Evolutionary conservation across 2,329 filamentous ascomycete genomes (phyloP).

Genomic region (Taxawa tesnikishii): DNA sequence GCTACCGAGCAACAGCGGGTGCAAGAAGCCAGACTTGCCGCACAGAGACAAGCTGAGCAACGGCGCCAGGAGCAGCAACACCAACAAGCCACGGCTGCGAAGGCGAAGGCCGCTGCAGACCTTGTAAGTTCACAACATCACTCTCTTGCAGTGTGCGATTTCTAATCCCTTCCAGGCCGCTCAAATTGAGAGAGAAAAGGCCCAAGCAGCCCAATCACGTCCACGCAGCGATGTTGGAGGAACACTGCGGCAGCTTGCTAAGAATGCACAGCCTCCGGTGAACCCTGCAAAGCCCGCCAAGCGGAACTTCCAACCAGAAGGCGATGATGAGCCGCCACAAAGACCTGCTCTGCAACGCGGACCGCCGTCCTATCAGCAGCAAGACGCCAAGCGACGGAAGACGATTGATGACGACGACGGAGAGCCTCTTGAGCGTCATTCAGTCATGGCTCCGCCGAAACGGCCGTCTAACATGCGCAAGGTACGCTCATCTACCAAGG

Average conservation of each 20-base stretch:
- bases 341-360: conserved; percentile 46
- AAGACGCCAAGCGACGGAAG: conserved; percentile 67
- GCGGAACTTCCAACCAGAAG: conserved; percentile 55
- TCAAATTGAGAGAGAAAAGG: conserved; percentile 19
- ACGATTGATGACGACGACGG: conserved; percentile 62
- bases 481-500: conserved; percentile 37
- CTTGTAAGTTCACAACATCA: too few species aligned
- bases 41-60: conserved; percentile 23
- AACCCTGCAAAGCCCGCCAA: conserved; percentile 65
- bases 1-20: conserved; percentile 24
- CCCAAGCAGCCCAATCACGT: conserved; percentile 18
- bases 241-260: conserved; percentile 44
- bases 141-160: too few species aligned
- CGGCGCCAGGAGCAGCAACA: conserved; percentile 33
- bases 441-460: conserved; percentile 72
- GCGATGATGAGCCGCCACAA: conserved; percentile 42
- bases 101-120: conserved; percentile 18
- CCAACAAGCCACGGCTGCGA: conserved; percentile 33
- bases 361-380: conserved; percentile 40
- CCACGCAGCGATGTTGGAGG: conserved; percentile 37
- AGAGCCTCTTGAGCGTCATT: conserved; percentile 47
- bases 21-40: conserved; percentile 23
- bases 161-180: too few species aligned
- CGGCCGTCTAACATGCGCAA: conserved; percentile 66
- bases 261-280: conserved; percentile 51